Evolutionary conservation across 2,329 filamentous ascomycete genomes (phyloP).

Genomic region (Alternaria solani): DNA sequence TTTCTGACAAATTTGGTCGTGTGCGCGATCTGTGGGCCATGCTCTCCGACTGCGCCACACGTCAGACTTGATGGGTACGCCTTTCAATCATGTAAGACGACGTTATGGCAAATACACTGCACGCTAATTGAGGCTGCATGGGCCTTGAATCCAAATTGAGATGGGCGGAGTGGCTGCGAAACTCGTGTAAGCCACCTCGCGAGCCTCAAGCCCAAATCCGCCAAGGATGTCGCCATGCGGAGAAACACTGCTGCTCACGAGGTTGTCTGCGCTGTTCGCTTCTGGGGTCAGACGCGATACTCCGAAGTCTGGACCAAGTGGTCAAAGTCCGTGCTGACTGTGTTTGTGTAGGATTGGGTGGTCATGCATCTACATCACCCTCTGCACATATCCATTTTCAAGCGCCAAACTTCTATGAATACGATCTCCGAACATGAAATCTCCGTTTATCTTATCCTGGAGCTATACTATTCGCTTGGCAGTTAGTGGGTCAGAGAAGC

Average conservation of each 20-base stretch:
- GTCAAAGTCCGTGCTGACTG: conserved; percentile 1
- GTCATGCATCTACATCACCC: not conserved
- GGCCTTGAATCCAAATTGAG: too few species aligned
- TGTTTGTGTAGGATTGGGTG: not conserved
- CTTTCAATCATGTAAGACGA: not conserved
- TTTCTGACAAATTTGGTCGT: not conserved
- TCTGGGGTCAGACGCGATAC: not conserved
- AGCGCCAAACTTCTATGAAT: not conserved
- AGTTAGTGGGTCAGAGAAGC: not conserved
- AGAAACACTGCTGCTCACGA: not conserved
- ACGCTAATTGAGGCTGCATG: not conserved
- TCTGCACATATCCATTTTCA: not conserved
- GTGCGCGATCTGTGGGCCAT: not conserved
- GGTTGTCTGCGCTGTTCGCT: not conserved
- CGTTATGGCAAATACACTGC: not conserved
- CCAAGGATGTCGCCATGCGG: not conserved
- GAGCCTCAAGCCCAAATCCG: not conserved
- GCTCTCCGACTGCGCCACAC: not conserved
- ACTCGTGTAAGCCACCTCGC: not conserved
- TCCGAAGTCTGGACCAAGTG: not conserved
- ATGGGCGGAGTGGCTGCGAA: not conserved
- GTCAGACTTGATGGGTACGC: not conserved
- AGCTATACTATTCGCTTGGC: not conserved
- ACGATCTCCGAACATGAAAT: conserved; percentile 5
- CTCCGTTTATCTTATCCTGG: not conserved